A percentile compares a stretch with the other conserved stretches of the same genome.
These are phyloP conservation scores for Bathelium albidoporum DNA, from an alignment of 495 filamentous ascomycete genomes.

Conservation along the genomic window DNA sequence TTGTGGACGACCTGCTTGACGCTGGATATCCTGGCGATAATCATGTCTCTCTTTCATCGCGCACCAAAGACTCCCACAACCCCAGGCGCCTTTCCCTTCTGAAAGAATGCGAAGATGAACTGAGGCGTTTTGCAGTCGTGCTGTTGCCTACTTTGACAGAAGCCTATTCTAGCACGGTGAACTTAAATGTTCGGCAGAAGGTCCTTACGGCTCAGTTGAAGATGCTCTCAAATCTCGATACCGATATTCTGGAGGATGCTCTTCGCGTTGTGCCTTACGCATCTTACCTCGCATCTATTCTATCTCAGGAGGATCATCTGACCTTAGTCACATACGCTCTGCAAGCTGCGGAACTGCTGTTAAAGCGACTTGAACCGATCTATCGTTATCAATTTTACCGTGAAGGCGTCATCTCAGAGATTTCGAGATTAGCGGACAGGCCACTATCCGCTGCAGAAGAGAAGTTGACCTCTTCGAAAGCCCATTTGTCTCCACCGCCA, in stretches of 20 bases:
- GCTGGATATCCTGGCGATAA: slow-evolving; percentile 35
- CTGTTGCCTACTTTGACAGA: slow-evolving; percentile 95
- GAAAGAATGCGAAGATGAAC: slow-evolving; percentile 67
- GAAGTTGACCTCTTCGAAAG: neutral
- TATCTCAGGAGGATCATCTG: slow-evolving; percentile 90
- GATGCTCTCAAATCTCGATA: slow-evolving; percentile 94
- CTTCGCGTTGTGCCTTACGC: slow-evolving; percentile 89
- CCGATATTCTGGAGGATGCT: slow-evolving; percentile 71
- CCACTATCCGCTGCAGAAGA: slow-evolving; percentile 23
- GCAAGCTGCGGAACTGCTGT: slow-evolving; percentile 76
- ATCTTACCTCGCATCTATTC: slow-evolving; percentile 91
- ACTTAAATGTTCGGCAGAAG: slow-evolving; percentile 93
- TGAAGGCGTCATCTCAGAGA: slow-evolving; percentile 91
- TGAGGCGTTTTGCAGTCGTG: slow-evolving; percentile 86
- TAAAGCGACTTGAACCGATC: slow-evolving; percentile 70
- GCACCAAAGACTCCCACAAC: slow-evolving; percentile 51
- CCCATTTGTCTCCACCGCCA: neutral
- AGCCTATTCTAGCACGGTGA: slow-evolving; percentile 96
- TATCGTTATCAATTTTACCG: slow-evolving; percentile 97
- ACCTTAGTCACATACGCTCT: slow-evolving; percentile 77
- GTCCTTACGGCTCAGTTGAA: slow-evolving; percentile 91
- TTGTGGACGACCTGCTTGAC: slow-evolving; percentile 44
- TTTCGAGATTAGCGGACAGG: slow-evolving; percentile 60
- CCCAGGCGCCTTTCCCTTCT: slow-evolving; percentile 71
- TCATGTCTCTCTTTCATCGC: slow-evolving; percentile 29